Conservation (phyloP, 352 stramenopile species). For the Paralagenidium karlingii region DNA sequence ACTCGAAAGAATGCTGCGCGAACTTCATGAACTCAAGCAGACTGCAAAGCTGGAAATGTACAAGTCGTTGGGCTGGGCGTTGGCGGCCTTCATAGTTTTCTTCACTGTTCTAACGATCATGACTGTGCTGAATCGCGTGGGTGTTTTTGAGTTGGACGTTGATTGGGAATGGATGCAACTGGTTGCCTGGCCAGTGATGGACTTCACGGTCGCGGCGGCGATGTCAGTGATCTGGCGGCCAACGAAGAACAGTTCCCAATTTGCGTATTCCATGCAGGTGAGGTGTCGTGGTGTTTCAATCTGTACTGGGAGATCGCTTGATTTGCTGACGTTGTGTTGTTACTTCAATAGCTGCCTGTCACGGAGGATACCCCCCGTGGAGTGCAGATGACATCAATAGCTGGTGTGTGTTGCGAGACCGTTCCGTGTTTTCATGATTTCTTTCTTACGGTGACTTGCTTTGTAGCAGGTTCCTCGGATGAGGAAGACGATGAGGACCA, state of each 20-base stretch:
- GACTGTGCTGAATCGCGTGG: conserved; percentile 63
- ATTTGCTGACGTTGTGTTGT: neutral
- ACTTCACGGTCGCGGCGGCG: conserved; percentile 81
- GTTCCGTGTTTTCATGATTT: conserved; percentile 31
- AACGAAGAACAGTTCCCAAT: conserved; percentile 73
- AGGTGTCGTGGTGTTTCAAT: neutral
- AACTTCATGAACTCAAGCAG: conserved; percentile 77
- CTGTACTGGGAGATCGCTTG: too few species aligned
- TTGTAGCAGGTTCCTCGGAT: too few species aligned
- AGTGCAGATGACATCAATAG: conserved; percentile 48
- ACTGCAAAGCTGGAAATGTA: conserved; percentile 87
- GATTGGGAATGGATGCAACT: conserved; percentile 87
- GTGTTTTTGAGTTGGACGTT: conserved; percentile 83
- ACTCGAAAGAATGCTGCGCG: conserved; percentile 72
- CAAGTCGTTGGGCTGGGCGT: conserved; percentile 58
- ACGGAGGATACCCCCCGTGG: conserved; percentile 33
- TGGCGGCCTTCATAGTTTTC: conserved; percentile 79
- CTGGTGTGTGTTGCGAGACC: too few species aligned
- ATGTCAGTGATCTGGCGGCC: conserved; percentile 87
- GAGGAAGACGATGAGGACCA: conserved; percentile 42
- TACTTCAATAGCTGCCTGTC: conserved; percentile 40
- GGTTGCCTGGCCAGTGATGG: conserved; percentile 85
- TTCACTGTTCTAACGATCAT: conserved; percentile 80
- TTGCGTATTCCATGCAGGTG: conserved; percentile 78
- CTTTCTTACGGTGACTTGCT: too few species aligned